A percentile compares a stretch with the other conserved stretches of the same genome.
Evolutionary conservation across 2,329 filamentous ascomycete genomes (phyloP).

Genomic region (Ophiostoma himal-ulmi): DNA sequence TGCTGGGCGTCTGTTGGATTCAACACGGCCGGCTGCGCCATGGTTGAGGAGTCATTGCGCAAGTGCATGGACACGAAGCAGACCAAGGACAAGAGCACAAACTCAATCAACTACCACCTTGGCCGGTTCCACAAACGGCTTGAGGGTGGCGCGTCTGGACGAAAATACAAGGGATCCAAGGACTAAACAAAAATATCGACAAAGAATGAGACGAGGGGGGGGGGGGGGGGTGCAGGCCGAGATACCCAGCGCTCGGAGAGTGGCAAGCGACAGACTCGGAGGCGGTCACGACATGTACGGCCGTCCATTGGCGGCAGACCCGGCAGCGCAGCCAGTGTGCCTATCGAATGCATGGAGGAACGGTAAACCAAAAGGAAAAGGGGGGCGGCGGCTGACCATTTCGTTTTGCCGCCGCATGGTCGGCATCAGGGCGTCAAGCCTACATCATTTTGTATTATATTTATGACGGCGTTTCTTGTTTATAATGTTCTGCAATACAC

Average conservation of each 20-base stretch:
- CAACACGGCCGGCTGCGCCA: conserved; percentile 53
- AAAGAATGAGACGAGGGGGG: not conserved
- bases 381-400: not conserved
- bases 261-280: not conserved
- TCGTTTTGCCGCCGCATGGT: not conserved
- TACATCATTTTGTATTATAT: conserved; percentile 10
- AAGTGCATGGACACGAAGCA: conserved; percentile 74
- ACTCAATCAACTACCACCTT: conserved; percentile 91
- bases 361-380: not conserved
- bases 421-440: not conserved
- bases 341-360: not conserved
- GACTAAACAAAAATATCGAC: conserved; percentile 20
- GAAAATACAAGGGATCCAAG: conserved; percentile 42
- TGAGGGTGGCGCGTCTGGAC: conserved; percentile 29
- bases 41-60: conserved; percentile 55
- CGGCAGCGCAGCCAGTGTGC: not conserved
- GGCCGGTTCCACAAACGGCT: conserved; percentile 60
- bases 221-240: too few relatives aligned
- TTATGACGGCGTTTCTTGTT: conserved; percentile 18
- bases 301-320: not conserved
- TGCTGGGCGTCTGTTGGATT: conserved; percentile 80
- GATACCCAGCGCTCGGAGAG: not conserved
- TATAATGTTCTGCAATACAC: not conserved
- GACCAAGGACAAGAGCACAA: conserved; percentile 46
- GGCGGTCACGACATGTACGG: not conserved